A percentile compares a stretch with the other conserved stretches of the same genome.
Conservation (phyloP, 805 yeast genomes). For the Barnettozyma salicaria region DNA sequence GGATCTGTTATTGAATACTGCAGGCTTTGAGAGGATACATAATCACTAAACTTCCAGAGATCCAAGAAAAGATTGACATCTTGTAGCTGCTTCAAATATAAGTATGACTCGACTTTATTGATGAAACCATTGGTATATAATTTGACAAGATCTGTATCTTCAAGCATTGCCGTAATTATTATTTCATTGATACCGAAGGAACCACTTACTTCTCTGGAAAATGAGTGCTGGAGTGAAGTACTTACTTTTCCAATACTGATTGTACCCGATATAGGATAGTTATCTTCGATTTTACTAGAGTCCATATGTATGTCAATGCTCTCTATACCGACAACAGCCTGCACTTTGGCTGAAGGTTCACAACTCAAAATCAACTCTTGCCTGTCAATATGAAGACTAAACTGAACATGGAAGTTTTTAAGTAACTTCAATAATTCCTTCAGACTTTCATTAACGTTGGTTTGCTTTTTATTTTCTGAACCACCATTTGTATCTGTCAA, state of each 20-base stretch:
- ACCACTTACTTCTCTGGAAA: slow-evolving; percentile 85
- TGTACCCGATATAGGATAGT: slow-evolving; percentile 39
- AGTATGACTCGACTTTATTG: slow-evolving; percentile 49
- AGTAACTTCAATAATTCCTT: slow-evolving; percentile 40
- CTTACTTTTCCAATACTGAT: slow-evolving; percentile 48
- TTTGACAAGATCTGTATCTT: slow-evolving; percentile 36
- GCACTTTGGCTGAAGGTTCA: slow-evolving; percentile 90
- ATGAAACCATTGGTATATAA: slow-evolving; percentile 47
- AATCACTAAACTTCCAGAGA: slow-evolving; percentile 49
- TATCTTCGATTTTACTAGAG: slow-evolving; percentile 38
- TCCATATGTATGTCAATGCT: slow-evolving; percentile 56
- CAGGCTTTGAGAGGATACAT: slow-evolving; percentile 6
- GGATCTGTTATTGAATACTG: slow-evolving; percentile 22
- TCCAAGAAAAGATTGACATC: slow-evolving; percentile 79
- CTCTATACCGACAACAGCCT: slow-evolving; percentile 72
- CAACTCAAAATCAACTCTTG: slow-evolving; percentile 80
- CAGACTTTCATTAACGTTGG: slow-evolving; percentile 1
- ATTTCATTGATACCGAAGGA: slow-evolving; percentile 46
- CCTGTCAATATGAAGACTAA: slow-evolving; percentile 59
- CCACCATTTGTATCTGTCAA: too few species aligned
- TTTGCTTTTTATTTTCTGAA: slow-evolving; percentile 12
- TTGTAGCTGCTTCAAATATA: slow-evolving; percentile 81
- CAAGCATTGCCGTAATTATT: slow-evolving; percentile 42
- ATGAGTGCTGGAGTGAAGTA: slow-evolving; percentile 81
- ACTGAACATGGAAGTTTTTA: slow-evolving; percentile 51